Evolutionary conservation across 2,329 filamentous ascomycete species (phyloP), one percentile per base, ranked within the genome.

Genomic region (Penicillium hesseltinei): DNA sequence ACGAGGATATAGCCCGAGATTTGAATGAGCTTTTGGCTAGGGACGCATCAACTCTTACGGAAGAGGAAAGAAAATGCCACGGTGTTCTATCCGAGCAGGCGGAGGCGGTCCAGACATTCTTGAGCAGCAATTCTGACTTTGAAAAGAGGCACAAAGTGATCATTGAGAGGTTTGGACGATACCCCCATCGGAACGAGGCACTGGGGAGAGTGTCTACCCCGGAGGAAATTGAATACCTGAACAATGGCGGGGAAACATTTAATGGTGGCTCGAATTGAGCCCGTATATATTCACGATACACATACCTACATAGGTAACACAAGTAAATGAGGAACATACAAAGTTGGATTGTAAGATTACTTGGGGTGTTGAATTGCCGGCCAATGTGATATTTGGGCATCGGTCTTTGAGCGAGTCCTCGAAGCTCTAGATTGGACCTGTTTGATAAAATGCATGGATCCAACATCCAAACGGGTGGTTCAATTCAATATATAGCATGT

Each of bases 131-230:
- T 1, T 17, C 54, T 10, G 65, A 66, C 10, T 67, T 58, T 54
- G 65, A 67, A 50, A 62, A 62, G 38, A 59, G 59, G 8, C 64
- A 67, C 35, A 61, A 62, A 52, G 65, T 62, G 21, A 67, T 67
- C n/a, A 64, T 67, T 53, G 64, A 63, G 48, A 57, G 13, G 27
- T 69, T 69, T 56, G 65, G 67, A 19, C 62, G 65, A 36, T 69
- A 67, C 48, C 66, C 67, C 11, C 66, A 69, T 57, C 61, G 66
- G 10, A 69, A 69, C 23, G 29, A 56, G 38, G 62, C 61, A 8
- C n/a, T 69, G 25, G 66, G 62, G 1, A 60, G 67, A 46, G 36
- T 39, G 8, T 45, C 65, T 15, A 68, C 64, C 1, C 40, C 51
- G 2, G 66, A 68, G 19, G 66, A 69, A 38, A 50, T 52, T 27